A percentile compares a stretch with the other conserved stretches of the same genome.
Conservation (phyloP, 2,329 filamentous ascomycete species). For the Lasiodiplodia citricola region DNA sequence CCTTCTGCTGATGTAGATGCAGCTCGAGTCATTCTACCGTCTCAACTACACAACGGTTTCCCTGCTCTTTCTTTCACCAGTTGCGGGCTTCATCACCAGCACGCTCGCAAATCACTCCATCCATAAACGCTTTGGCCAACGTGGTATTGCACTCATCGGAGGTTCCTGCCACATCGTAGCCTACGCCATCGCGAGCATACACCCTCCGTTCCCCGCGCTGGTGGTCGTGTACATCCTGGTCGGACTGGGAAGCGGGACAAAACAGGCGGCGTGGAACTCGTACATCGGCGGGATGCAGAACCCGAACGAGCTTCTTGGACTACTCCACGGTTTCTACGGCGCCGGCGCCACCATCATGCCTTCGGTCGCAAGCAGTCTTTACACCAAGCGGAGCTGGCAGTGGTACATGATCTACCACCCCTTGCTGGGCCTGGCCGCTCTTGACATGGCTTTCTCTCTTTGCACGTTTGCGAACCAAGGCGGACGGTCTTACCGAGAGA, state of each 20-base stretch:
- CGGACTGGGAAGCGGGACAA: slow-evolving; percentile 73
- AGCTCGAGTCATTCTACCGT: slow-evolving; percentile 67
- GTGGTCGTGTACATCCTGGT: slow-evolving; percentile 68
- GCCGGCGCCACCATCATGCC: slow-evolving; percentile 72
- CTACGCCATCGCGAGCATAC: slow-evolving; percentile 68
- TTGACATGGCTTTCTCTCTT: slow-evolving; percentile 61
- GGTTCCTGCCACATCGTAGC: slow-evolving; percentile 65
- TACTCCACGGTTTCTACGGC: slow-evolving; percentile 75
- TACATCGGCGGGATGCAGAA: slow-evolving; percentile 74
- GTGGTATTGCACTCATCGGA: slow-evolving; percentile 71
- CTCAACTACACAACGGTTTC: slow-evolving; percentile 68
- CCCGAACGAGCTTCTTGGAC: slow-evolving; percentile 74
- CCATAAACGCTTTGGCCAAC: slow-evolving; percentile 63
- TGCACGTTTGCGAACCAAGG: slow-evolving; percentile 59
- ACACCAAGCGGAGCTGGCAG: slow-evolving; percentile 62
- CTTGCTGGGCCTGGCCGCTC: slow-evolving; percentile 65
- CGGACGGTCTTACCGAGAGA: background rate
- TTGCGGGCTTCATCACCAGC: slow-evolving; percentile 57
- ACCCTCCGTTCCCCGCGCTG: slow-evolving; percentile 72
- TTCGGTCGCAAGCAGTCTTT: slow-evolving; percentile 73
- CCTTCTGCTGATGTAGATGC: background rate
- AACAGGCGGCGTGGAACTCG: slow-evolving; percentile 66
- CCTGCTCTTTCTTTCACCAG: slow-evolving; percentile 69
- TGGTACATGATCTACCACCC: slow-evolving; percentile 82
- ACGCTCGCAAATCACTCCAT: slow-evolving; percentile 47